phyloP scores from a whole-genome alignment of 2,329 filamentous ascomycete species.

The Tolypocladium sp. region DNA sequence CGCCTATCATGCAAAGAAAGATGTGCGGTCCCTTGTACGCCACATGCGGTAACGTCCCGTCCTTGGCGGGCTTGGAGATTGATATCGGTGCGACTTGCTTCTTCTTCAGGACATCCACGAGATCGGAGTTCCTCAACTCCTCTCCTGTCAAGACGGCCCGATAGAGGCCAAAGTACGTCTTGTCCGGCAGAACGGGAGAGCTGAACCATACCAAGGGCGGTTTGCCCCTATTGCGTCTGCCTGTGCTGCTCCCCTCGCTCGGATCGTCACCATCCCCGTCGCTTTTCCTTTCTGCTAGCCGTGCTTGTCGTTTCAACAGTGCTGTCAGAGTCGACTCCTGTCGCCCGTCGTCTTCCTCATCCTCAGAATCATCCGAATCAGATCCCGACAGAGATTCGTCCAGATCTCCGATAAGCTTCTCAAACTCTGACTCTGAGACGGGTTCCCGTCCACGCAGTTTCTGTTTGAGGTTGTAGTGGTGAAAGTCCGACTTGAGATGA shows the following conservation, averaged over 20 bases:
- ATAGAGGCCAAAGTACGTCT: constrained; percentile 80
- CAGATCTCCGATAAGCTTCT: constrained; percentile 73
- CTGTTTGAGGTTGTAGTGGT: constrained; percentile 91
- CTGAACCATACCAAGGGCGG: constrained; percentile 79
- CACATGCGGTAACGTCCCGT: constrained; percentile 44
- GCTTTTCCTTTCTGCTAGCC: constrained; percentile 44
- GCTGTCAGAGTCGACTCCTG: constrained; percentile 66
- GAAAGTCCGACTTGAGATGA: constrained; percentile 83
- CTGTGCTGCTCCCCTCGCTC: constrained; percentile 25
- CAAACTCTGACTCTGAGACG: constrained; percentile 76
- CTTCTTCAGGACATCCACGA: constrained; percentile 60
- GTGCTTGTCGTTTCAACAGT: constrained; percentile 76
- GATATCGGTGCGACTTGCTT: constrained; percentile 66
- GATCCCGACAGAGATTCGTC: constrained; percentile 92
- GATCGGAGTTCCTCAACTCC: constrained; percentile 53
- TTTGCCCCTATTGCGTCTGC: constrained; percentile 50
- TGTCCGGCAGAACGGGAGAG: constrained; percentile 63
- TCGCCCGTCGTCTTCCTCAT: constrained; percentile 46
- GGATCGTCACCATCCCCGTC: constrained; percentile 42
- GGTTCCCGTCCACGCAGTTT: constrained; percentile 66
- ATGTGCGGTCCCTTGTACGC: constrained; percentile 69
- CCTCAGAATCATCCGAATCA: constrained; percentile 62
- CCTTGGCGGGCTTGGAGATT: constrained; percentile 44
- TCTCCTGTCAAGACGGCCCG: constrained; percentile 65
- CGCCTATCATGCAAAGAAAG: constrained; percentile 97